These are phyloP conservation scores for Fusarium sororula DNA, from an alignment of 2,329 filamentous ascomycete genomes.

Conservation along the genomic window DNA sequence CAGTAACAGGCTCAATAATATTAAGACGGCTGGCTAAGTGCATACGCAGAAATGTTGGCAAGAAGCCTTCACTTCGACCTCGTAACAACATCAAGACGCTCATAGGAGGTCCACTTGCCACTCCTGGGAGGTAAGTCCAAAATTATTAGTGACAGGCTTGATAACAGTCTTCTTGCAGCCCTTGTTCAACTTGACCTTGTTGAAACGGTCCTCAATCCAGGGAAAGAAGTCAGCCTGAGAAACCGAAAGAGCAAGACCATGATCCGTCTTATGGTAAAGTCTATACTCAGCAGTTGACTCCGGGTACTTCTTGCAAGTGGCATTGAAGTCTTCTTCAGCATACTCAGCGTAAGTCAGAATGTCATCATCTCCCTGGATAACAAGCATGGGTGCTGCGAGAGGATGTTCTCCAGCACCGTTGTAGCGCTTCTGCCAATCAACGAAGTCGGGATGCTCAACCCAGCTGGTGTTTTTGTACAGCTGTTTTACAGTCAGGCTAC, in stretches of 20 bases:
- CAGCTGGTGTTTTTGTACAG: conserved; percentile 20
- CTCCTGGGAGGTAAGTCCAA: not conserved
- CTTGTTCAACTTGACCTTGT: not conserved
- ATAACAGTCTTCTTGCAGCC: not conserved
- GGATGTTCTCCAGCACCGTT: conserved; percentile 4
- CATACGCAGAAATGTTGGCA: not conserved
- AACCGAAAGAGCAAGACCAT: not conserved
- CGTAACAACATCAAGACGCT: not conserved
- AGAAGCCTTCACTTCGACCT: not conserved
- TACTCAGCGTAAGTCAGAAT: conserved; percentile 2
- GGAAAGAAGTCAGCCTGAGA: not conserved
- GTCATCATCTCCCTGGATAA: conserved; percentile 6
- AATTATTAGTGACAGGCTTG: not conserved
- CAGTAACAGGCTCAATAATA: too few species aligned
- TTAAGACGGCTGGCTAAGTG: too few species aligned
- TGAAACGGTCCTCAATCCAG: conserved; percentile 1
- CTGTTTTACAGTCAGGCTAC: not conserved
- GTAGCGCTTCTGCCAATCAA: conserved; percentile 20
- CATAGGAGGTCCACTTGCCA: not conserved
- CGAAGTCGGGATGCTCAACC: conserved; percentile 1
- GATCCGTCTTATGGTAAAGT: not conserved
- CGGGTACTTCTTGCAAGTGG: not conserved
- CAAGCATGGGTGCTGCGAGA: conserved; percentile 17
- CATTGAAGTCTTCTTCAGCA: conserved; percentile 1
- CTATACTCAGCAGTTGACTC: not conserved